Base-by-base conservation (phyloP, 2,329 filamentous ascomycete genomes). In the Elsinoe necatrix region DNA sequence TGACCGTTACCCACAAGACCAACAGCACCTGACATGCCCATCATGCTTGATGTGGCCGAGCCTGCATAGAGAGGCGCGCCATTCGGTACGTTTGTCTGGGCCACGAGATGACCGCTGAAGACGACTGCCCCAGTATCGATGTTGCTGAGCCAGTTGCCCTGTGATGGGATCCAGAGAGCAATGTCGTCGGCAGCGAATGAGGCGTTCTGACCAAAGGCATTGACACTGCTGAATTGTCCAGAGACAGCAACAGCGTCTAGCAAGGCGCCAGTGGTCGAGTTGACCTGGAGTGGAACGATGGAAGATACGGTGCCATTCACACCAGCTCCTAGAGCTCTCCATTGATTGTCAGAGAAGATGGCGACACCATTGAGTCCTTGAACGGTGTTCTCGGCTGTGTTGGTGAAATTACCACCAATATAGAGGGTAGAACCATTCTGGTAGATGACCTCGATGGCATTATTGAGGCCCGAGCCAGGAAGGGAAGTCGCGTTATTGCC, bases 151-250 rank as follows among this genome's bases (percentile, higher is more conserved):
- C 93, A 98, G 67, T 93, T 93, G 58, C 78, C 79, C 60, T 80
- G 77, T 2, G 90, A 95, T 2, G 88, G 88, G 6, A 97, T 85
- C 93, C 93, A 98, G 35, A 97, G 77, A 12, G 89, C 92, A 65
- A 98, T 89, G 1, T 91, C 90, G 52, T 82, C 72, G 0, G 84
- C 86, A 7, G 79, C 65, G 25, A 84, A 77, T 8, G 82, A 79
- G 5, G 77, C 69, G 62, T 84, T 84, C 61, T 76, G 76, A 34
- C 75, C 82, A 63, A 89, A 92, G 0, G 79, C 80, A 25, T 85
- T 79, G 60, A 95, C 82, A 55, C 83, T 75, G 14, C 80, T 79
- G 69, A 98, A 98, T 59, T 82, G 77, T 4, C 93, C 93, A 50
- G 84, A 92, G 58, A 98, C 76, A 1, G 86, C 83, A 60, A 97